Conservation (phyloP, 2,329 filamentous ascomycete species). For the Epicoccum nigrum region DNA sequence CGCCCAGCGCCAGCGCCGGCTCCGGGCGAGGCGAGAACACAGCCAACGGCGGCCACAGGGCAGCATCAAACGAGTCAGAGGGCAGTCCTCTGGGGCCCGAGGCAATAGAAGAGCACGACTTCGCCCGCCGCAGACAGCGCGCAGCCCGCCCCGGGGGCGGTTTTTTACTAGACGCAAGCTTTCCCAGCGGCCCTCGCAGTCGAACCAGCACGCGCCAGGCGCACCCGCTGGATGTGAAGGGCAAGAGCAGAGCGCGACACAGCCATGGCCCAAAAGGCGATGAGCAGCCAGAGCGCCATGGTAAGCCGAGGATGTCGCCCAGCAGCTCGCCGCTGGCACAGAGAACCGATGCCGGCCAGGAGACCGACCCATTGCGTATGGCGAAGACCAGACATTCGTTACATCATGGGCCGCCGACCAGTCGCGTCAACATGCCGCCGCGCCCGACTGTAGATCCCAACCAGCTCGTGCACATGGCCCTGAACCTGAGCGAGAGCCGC, state of each 20-base stretch:
- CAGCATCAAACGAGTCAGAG: constrained; percentile 15
- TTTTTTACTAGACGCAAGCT: constrained; percentile 54
- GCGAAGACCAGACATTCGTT: constrained; percentile 27
- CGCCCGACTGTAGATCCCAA: constrained; percentile 75
- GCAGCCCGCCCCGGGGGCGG: constrained; percentile 49
- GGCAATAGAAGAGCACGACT: constrained; percentile 39
- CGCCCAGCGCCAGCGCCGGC: constrained; percentile 26
- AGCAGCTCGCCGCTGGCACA: constrained; percentile 6
- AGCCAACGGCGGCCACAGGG: constrained; percentile 12
- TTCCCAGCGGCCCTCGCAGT: constrained; percentile 32
- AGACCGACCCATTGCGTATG: constrained; percentile 24
- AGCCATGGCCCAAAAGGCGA: constrained; percentile 28
- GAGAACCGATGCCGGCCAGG: constrained; percentile 20
- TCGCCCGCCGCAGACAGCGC: constrained; percentile 38
- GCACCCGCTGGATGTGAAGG: constrained; percentile 41
- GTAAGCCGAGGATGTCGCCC: constrained; percentile 16
- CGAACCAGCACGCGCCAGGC: constrained; percentile 12
- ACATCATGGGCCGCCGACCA: constrained; percentile 5
- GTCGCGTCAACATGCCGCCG: constrained; percentile 21
- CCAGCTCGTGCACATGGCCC: constrained; percentile 90
- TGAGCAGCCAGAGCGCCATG: constrained; percentile 45
- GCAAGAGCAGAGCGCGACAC: constrained; percentile 49
- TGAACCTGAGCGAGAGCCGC: constrained; percentile 84
- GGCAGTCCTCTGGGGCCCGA: constrained; percentile 28
- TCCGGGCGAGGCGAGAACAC: constrained; percentile 21